A percentile compares a stretch with the other conserved stretches of the same genome.
Conservation (phyloP, 2,329 filamentous ascomycete species). For the Thelonectria discophora region DNA sequence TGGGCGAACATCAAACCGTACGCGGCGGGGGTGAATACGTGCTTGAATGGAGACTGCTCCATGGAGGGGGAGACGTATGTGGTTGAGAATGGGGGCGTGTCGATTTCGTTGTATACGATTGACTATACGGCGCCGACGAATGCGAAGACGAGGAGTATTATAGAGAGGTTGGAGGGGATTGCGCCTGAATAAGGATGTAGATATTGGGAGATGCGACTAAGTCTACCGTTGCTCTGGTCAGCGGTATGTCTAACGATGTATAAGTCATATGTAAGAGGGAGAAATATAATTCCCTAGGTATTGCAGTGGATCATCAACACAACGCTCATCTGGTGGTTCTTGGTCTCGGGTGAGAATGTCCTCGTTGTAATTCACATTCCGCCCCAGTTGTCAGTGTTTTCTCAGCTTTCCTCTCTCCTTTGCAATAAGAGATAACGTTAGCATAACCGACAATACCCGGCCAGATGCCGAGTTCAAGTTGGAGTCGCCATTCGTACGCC, state of each 20-base stretch:
- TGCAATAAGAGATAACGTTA: not conserved
- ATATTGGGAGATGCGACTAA: too few relatives aligned
- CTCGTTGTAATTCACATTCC: too few relatives aligned
- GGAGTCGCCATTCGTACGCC: conserved; percentile 1
- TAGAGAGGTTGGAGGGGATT: conserved; percentile 30
- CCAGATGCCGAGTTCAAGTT: not conserved
- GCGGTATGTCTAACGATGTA: too few relatives aligned
- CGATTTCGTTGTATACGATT: conserved; percentile 58
- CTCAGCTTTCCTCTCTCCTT: not conserved
- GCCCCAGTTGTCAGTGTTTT: too few relatives aligned
- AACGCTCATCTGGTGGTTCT: too few relatives aligned
- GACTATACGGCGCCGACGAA: conserved; percentile 58
- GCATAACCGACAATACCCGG: conserved; percentile 7
- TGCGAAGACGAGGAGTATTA: conserved; percentile 36
- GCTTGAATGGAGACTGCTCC: conserved; percentile 60
- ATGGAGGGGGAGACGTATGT: conserved; percentile 61
- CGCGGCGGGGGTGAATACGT: conserved; percentile 55
- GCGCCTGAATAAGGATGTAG: not conserved
- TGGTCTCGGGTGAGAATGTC: too few relatives aligned
- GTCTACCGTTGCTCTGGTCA: too few relatives aligned
- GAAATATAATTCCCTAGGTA: too few relatives aligned
- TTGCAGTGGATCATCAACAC: too few relatives aligned
- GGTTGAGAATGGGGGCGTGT: conserved; percentile 52
- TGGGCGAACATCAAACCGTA: conserved; percentile 51
- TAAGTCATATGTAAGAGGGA: too few relatives aligned